Evolutionary conservation across 2,329 filamentous ascomycete genomes (phyloP).

Genomic region (Emmonsiellopsis sp.): DNA sequence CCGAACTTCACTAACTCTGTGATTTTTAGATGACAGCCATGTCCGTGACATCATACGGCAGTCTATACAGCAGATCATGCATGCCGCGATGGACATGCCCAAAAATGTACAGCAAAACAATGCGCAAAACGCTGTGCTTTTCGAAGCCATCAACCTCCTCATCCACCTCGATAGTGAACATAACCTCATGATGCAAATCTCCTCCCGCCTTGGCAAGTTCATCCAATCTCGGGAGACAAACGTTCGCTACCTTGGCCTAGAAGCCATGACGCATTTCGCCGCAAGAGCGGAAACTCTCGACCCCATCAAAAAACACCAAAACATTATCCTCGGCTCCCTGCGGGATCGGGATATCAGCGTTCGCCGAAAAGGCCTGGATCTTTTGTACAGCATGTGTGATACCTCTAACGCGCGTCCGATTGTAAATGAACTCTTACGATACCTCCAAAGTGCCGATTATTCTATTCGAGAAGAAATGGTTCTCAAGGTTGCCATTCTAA

Average conservation of each 20-base stretch:
- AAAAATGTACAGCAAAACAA: constrained; percentile 99
- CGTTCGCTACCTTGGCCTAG: constrained; percentile 86
- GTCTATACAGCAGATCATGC: constrained; percentile 81
- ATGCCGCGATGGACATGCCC: constrained; percentile 81
- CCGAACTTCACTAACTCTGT: constrained; percentile 1
- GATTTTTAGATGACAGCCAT: constrained; percentile 68
- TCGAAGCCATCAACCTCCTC: constrained; percentile 96
- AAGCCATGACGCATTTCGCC: constrained; percentile 97
- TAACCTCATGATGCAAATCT: constrained; percentile 92
- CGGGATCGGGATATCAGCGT: constrained; percentile 97
- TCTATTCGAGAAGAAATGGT: constrained; percentile 99
- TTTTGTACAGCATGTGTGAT: constrained; percentile 99
- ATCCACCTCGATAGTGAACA: constrained; percentile 96
- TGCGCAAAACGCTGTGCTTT: constrained; percentile 93
- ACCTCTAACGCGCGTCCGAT: constrained; percentile 87
- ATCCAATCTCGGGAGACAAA: constrained; percentile 97
- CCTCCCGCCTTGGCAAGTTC: constrained; percentile 80
- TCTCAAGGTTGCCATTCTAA: constrained; percentile 94
- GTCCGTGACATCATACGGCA: constrained; percentile 86
- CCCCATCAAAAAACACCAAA: constrained; percentile 96
- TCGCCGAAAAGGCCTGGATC: constrained; percentile 84
- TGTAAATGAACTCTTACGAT: constrained; percentile 85
- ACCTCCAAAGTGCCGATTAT: constrained; percentile 93
- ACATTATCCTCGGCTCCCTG: constrained; percentile 87
- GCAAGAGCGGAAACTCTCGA: constrained; percentile 88